A percentile compares a stretch with the other conserved stretches of the same genome.
These are phyloP conservation scores for Mycena belliarum DNA, from an alignment of 768 basidiomycete genomes.

Conservation along the genomic window DNA sequence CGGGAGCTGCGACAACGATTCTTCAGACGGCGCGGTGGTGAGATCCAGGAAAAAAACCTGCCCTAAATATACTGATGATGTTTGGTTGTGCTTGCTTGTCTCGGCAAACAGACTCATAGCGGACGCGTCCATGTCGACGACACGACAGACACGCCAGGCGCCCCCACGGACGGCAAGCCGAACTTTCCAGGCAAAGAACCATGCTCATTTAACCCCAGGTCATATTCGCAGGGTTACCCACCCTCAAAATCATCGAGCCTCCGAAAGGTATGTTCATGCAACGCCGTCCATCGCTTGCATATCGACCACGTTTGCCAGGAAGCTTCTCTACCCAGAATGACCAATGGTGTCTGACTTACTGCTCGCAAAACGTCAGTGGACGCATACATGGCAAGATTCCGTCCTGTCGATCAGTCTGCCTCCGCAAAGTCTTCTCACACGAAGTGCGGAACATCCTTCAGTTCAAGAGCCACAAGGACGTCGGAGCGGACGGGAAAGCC, in stretches of 20 bases:
- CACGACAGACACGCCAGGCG: background rate
- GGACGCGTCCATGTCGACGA: conserved; percentile 7
- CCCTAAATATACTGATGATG: background rate
- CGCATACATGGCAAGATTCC: conserved; percentile 53
- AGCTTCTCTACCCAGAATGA: conserved; percentile 59
- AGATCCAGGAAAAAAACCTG: conserved; percentile 28
- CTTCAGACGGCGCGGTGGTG: conserved; percentile 61
- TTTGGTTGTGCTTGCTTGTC: no score
- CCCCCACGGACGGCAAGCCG: conserved; percentile 1
- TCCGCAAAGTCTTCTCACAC: conserved; percentile 67
- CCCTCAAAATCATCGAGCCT: conserved; percentile 54
- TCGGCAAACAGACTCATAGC: background rate
- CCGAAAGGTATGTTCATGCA: conserved; percentile 41
- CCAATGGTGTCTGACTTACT: conserved; percentile 66
- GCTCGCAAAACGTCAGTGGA: conserved; percentile 57
- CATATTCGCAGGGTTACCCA: conserved; percentile 40
- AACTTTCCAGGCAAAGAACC: background rate
- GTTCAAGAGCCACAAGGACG: conserved; percentile 45
- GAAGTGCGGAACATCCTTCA: conserved; percentile 56
- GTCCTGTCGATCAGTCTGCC: conserved; percentile 57
- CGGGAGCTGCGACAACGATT: conserved; percentile 85
- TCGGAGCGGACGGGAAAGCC: conserved; percentile 46
- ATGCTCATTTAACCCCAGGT: conserved; percentile 7
- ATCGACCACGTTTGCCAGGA: conserved; percentile 30
- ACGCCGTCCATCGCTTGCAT: background rate